phyloP scores from a whole-genome alignment of 495 filamentous ascomycete genomes.

The Rusavskia elegans region DNA sequence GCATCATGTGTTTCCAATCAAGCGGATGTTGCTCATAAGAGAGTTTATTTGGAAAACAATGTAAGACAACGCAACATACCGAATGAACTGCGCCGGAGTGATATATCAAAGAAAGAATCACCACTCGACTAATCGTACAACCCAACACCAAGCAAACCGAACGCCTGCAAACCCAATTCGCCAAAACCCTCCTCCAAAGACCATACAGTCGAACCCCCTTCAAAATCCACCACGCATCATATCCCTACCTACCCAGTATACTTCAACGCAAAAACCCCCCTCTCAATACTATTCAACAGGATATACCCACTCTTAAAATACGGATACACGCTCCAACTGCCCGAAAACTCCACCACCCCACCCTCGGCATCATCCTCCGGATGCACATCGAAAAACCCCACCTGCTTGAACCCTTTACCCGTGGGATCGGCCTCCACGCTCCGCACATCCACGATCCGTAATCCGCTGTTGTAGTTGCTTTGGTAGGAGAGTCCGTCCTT shows the following conservation, averaged over 20 bases:
- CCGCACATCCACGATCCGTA: conserved; percentile 39
- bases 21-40: no score
- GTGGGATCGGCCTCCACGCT: conserved; percentile 37
- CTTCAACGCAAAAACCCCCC: conserved; percentile 38
- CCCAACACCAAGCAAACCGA: no score
- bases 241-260: not conserved
- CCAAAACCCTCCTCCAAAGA: no score
- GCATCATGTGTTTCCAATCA: no score
- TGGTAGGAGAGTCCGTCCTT: conserved; percentile 36
- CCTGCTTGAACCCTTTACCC: conserved; percentile 31
- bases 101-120: no score
- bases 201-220: no score
- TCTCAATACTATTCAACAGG: conserved; percentile 43
- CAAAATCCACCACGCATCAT: no score
- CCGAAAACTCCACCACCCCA: conserved; percentile 37
- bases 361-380: conserved; percentile 39
- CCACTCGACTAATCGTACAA: no score
- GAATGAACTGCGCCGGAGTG: no score
- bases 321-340: conserved; percentile 40
- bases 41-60: no score
- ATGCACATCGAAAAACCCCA: conserved; percentile 43
- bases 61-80: no score
- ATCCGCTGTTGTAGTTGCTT: conserved; percentile 41
- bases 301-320: conserved; percentile 41
- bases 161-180: no score